These are phyloP conservation scores for Puccinia horiana DNA, from an alignment of 1,284 basidiomycete genomes.

Conservation along the genomic window DNA sequence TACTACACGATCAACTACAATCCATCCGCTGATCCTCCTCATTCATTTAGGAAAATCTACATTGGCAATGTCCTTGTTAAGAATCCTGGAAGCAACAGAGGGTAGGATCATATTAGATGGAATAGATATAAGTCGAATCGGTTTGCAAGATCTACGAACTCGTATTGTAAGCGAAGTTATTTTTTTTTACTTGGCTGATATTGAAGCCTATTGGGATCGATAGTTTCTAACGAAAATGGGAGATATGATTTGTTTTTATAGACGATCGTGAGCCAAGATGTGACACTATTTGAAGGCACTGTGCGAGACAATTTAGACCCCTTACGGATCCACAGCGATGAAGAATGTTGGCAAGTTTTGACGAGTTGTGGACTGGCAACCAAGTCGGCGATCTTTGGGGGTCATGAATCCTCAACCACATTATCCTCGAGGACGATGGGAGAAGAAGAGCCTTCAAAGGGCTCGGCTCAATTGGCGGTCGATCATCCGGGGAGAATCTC, in stretches of 20 bases:
- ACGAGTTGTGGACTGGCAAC: constrained; percentile 49
- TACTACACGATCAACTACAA: background rate
- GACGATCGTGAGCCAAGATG: constrained; percentile 55
- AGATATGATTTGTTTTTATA: background rate
- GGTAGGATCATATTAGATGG: constrained; percentile 55
- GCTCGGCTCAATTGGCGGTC: background rate
- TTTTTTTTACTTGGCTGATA: background rate
- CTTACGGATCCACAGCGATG: constrained; percentile 53
- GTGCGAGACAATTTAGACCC: constrained; percentile 56
- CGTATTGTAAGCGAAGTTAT: constrained; percentile 47
- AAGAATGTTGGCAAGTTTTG: constrained; percentile 51
- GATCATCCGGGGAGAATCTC: background rate
- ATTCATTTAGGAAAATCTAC: constrained; percentile 55
- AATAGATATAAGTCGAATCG: constrained; percentile 54
- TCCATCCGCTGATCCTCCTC: constrained; percentile 31
- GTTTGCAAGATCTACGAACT: constrained; percentile 53
- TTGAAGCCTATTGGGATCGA: background rate
- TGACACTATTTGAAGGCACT: constrained; percentile 54
- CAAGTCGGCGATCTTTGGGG: constrained; percentile 49
- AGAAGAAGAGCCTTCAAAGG: background rate
- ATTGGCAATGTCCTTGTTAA: constrained; percentile 54
- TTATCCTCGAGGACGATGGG: background rate
- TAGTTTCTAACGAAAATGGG: background rate
- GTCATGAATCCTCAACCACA: background rate
- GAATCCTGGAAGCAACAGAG: constrained; percentile 52